Percentiles rank a stretch among this genome's conserved stretches.
These are phyloP conservation scores for Croton setiger DNA, from an alignment of 441 rosid genomes.

Conservation along the genomic window DNA sequence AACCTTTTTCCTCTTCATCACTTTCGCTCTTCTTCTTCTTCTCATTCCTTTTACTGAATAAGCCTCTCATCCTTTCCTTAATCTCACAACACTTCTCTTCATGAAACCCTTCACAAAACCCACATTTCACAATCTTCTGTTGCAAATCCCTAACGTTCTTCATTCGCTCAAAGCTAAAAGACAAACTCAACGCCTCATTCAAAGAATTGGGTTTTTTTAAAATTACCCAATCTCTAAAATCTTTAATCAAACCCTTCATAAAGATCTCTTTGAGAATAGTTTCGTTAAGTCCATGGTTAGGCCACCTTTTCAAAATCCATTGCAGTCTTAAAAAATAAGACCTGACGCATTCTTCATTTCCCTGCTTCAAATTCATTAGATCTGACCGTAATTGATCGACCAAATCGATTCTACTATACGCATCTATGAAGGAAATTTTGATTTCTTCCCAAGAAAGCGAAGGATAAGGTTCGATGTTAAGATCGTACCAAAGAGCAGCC, in stretches of 20 bases:
- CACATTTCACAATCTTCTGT: conserved; percentile 17
- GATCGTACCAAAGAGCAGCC: conserved; percentile 42
- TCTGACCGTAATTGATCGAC: conserved; percentile 25
- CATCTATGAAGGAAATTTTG: conserved; percentile 31
- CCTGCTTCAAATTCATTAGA: conserved; percentile 28
- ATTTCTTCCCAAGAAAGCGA: conserved; percentile 34
- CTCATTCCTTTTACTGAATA: conserved; percentile 12
- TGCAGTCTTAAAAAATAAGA: conserved; percentile 39
- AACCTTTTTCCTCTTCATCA: not conserved
- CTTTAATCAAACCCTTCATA: conserved; percentile 28
- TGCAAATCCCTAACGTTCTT: conserved; percentile 10
- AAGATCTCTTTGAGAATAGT: conserved; percentile 30
- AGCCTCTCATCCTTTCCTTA: conserved; percentile 25
- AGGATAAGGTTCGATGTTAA: conserved; percentile 36
- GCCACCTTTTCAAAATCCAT: conserved; percentile 33
- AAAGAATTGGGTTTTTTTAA: conserved; percentile 28
- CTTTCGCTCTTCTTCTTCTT: not conserved
- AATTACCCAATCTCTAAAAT: conserved; percentile 28
- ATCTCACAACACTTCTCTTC: conserved; percentile 23
- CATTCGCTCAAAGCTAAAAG: conserved; percentile 33
- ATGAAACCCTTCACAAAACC: conserved; percentile 29
- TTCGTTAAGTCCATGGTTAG: conserved; percentile 27
- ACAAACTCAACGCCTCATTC: conserved; percentile 31
- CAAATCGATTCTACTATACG: conserved; percentile 20
- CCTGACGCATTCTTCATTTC: conserved; percentile 27